Conservation (phyloP, 169 alveolate genomes). For the Babesia bigemina region DNA sequence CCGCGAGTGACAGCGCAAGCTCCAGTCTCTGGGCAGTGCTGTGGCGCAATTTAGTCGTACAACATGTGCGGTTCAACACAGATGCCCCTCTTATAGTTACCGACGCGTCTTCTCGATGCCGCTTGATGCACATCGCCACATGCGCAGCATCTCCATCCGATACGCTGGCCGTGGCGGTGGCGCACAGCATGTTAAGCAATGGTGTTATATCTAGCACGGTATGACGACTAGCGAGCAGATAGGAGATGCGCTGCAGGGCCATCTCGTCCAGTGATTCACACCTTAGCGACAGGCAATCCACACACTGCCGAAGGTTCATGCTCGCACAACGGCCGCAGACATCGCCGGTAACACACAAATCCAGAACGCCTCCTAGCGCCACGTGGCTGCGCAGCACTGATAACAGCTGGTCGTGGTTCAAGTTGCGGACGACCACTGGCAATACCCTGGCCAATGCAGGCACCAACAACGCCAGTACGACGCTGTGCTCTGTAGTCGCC, state of each 20-base stretch:
- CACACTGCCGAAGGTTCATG: constrained; percentile 18
- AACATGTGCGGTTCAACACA: no score
- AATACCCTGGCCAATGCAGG: no score
- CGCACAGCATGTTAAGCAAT: not conserved
- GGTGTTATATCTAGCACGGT: constrained; percentile 21
- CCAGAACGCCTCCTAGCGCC: not conserved
- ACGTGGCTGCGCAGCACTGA: constrained; percentile 9
- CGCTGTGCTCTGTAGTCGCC: not conserved
- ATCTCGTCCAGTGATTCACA: not conserved
- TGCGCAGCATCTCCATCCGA: no score
- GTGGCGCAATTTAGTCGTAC: no score
- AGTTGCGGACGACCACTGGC: no score
- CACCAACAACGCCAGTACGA: no score
- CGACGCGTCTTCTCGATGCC: no score
- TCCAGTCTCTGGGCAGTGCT: not conserved
- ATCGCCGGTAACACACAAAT: not conserved
- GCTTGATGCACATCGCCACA: no score
- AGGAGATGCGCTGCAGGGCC: not conserved
- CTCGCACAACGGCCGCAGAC: not conserved
- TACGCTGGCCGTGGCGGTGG: not conserved
- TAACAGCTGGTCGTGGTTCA: constrained; percentile 27
- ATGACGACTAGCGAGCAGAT: not conserved
- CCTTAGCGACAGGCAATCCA: not conserved
- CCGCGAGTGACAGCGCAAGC: not conserved
- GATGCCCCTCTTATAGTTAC: no score